Base-by-base conservation (phyloP, 2,329 filamentous ascomycete genomes). In the Colletotrichum sp. region DNA sequence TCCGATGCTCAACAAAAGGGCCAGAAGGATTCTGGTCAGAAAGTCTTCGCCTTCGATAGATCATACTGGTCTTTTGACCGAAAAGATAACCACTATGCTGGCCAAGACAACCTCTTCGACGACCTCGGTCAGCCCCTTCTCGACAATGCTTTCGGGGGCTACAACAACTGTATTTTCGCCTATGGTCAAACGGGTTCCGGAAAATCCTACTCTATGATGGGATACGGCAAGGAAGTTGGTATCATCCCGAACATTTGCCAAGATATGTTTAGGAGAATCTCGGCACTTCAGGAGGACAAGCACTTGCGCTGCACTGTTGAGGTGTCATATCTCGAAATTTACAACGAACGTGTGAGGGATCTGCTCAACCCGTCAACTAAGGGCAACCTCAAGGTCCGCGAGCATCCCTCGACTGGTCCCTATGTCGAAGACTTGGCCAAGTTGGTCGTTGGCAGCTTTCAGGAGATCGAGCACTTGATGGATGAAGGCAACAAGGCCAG, bases 171-270 rank as follows among this genome's bases (percentile, higher is more conserved):
- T 89, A 99, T 99, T 82, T 99, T 99, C 84, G 97, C 97, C 16
- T 99, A 99, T 83, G 97, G 97, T 21, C 97, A 99, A 88, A 99
- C 97, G 3, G 97, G 97, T 80, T 99, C 97, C 1, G 97, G 97
- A 86, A 99, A 99, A 87, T 98, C 96, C 18, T 99, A 99, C 86
- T 98, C 96, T 36, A 99, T 99, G 96, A 99, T 99, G 97, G 97
- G 97, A 65, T 99, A 99, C 86, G 97, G 97, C 70, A 94, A 96
- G 81, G 96, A 99, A 82, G 92, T 96, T 74, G 97, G 97, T 84
- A 97, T 99, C 78, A 99, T 99, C 78, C 97, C 98, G 62, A 95
- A 93, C 81, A 99, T 99, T 87, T 99, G 97, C 85, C 95, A 97
- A 87, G 94, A 98, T 81, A 99, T 99, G 96, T 99, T 99, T 84